A percentile compares a stretch with the other conserved stretches of the same genome.
Conservation (phyloP, 108 stramenopile species). For the Conticribra weissflogii region DNA sequence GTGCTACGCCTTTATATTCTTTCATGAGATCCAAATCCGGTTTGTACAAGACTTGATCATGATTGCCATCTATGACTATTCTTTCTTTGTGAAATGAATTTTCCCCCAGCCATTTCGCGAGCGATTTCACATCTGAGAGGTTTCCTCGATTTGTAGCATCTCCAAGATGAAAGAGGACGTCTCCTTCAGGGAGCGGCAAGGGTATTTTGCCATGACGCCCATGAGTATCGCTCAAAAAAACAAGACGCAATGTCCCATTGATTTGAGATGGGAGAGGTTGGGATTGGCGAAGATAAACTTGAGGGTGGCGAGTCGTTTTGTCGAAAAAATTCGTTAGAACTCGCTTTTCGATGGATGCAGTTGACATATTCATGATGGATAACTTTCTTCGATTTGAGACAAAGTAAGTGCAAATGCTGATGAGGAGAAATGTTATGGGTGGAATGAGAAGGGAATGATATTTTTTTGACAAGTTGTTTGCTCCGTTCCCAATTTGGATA, state of each 20-base stretch:
- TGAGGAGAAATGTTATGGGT: too few relatives aligned
- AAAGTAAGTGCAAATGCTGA: too few relatives aligned
- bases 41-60: background rate
- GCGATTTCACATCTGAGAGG: slow-evolving; percentile 5
- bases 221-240: slow-evolving; percentile 17
- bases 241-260: slow-evolving; percentile 4
- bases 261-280: slow-evolving; percentile 8
- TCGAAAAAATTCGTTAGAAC: too few relatives aligned
- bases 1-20: slow-evolving; percentile 16
- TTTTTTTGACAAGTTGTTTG: too few relatives aligned
- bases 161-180: slow-evolving; percentile 16
- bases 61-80: slow-evolving; percentile 18
- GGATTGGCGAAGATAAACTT: slow-evolving; percentile 1
- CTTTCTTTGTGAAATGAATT: slow-evolving; percentile 11
- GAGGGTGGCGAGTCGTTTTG: background rate
- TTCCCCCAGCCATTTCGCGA: slow-evolving; percentile 3
- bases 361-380: too few relatives aligned
- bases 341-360: too few relatives aligned
- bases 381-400: too few relatives aligned
- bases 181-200: slow-evolving; percentile 11
- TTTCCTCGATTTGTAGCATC: slow-evolving; percentile 8
- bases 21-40: background rate
- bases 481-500: too few relatives aligned
- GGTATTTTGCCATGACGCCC: slow-evolving; percentile 9
- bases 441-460: too few relatives aligned